A percentile compares a stretch with the other conserved stretches of the same genome.
These are phyloP conservation scores for Cladophialophora yegresii DNA, from an alignment of 2,329 filamentous ascomycete genomes.

Conservation along the genomic window DNA sequence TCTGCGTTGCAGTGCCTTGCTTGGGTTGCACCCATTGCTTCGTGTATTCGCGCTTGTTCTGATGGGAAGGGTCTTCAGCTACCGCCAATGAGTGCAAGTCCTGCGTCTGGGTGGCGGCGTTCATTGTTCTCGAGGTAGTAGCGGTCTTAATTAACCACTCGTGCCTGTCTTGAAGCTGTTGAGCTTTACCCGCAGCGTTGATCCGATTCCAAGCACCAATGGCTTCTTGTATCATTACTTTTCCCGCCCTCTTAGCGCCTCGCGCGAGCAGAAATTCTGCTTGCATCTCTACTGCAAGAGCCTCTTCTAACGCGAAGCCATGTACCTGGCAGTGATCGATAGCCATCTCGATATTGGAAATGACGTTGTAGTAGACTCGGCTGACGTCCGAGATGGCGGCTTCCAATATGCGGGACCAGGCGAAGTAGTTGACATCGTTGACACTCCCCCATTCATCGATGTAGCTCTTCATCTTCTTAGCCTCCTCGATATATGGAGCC, in stretches of 20 bases:
- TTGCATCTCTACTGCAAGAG: slow-evolving; percentile 62
- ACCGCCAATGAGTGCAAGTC: slow-evolving; percentile 39
- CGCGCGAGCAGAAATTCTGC: slow-evolving; percentile 59
- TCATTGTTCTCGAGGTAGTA: slow-evolving; percentile 53
- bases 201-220: slow-evolving; percentile 62
- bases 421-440: slow-evolving; percentile 62
- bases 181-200: slow-evolving; percentile 60
- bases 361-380: slow-evolving; percentile 48
- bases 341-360: slow-evolving; percentile 57
- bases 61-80: slow-evolving; percentile 41
- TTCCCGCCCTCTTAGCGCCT: slow-evolving; percentile 61
- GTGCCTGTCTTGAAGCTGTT: slow-evolving; percentile 60
- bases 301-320: slow-evolving; percentile 61
- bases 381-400: slow-evolving; percentile 57
- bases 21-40: slow-evolving; percentile 35
- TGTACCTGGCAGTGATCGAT: slow-evolving; percentile 63
- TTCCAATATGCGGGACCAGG: slow-evolving; percentile 59
- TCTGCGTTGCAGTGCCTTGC: slow-evolving; percentile 18
- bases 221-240: slow-evolving; percentile 59
- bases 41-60: slow-evolving; percentile 37
- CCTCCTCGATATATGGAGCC: slow-evolving; percentile 51
- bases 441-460: slow-evolving; percentile 56
- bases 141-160: slow-evolving; percentile 62
- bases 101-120: slow-evolving; percentile 60
- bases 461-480: slow-evolving; percentile 53